Evolutionary conservation across 768 basidiomycete genomes (phyloP).

Genomic region (Trametes cingulata): DNA sequence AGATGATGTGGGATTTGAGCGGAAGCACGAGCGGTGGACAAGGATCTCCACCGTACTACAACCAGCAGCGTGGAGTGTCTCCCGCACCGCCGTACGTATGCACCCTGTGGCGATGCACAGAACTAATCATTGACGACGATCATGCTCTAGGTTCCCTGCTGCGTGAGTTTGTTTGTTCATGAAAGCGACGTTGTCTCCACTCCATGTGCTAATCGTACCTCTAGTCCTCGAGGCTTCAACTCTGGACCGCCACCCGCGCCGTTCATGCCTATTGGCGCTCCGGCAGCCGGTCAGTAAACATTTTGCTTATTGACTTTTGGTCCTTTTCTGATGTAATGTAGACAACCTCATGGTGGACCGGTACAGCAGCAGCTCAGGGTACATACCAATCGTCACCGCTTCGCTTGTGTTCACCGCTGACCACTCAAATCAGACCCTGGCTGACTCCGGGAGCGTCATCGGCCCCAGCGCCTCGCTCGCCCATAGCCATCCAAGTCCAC

Average conservation of each 20-base stretch:
- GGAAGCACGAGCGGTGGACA: constrained; percentile 12
- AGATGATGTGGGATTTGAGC: constrained; percentile 24
- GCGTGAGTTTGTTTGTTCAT: constrained; percentile 9
- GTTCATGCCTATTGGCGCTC: constrained; percentile 22
- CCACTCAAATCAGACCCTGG: constrained; percentile 5
- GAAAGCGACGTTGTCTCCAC: no score
- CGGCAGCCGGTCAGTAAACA: neutral
- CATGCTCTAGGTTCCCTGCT: neutral
- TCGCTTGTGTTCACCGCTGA: no score
- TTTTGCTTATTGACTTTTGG: neutral
- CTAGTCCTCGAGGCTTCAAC: constrained; percentile 4
- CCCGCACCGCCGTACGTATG: constrained; percentile 9
- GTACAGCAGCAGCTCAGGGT: neutral
- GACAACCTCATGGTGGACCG: constrained; percentile 7
- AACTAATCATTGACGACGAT: neutral
- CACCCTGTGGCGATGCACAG: constrained; percentile 3
- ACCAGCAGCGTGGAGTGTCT: neutral
- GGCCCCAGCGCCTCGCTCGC: constrained; percentile 1
- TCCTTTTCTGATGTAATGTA: neutral
- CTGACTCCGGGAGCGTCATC: constrained; percentile 1
- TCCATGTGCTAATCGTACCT: neutral
- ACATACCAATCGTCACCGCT: neutral
- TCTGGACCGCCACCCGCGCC: constrained; percentile 11
- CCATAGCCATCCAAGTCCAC: constrained; percentile 5
- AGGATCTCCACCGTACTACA: constrained; percentile 1